Evolutionary conservation across 768 basidiomycete genomes (phyloP).

Genomic region (Tulasnella calospora): DNA sequence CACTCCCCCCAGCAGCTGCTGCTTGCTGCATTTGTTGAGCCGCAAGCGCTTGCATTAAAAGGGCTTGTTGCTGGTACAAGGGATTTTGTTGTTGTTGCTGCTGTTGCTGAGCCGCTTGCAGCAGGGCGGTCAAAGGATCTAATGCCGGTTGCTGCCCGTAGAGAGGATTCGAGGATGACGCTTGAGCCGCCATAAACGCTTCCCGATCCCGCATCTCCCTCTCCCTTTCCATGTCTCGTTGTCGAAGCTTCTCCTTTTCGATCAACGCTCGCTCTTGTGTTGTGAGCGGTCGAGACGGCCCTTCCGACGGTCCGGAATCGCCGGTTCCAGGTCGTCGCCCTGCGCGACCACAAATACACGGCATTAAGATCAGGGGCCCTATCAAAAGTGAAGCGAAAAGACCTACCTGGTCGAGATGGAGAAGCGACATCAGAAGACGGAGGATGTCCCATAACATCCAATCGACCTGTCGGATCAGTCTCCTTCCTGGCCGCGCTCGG

Average conservation of each 20-base stretch:
- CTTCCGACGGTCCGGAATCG: not conserved
- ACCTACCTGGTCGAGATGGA: not conserved
- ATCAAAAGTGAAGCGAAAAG: no score
- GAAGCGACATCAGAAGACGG: not conserved
- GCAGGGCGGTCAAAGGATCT: not conserved
- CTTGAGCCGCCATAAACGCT: not conserved
- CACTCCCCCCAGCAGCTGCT: not conserved
- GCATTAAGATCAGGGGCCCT: not conserved
- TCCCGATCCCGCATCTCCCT: not conserved
- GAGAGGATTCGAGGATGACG: not conserved
- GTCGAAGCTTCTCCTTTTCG: slow-evolving; percentile 14
- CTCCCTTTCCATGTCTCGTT: slow-evolving; percentile 15
- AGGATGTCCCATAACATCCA: not conserved
- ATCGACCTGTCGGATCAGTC: not conserved
- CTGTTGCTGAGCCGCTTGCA: not conserved
- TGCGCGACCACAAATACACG: not conserved
- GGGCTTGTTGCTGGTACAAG: no score
- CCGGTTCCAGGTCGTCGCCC: not conserved
- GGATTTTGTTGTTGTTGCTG: not conserved
- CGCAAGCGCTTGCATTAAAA: not conserved
- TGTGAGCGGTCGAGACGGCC: not conserved
- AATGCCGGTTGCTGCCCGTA: not conserved
- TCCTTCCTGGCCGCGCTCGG: not conserved
- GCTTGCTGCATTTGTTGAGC: not conserved
- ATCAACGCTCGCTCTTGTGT: not conserved